phyloP scores from a whole-genome alignment of 2,329 filamentous ascomycete genomes.

The Calonectria henricotiae region DNA sequence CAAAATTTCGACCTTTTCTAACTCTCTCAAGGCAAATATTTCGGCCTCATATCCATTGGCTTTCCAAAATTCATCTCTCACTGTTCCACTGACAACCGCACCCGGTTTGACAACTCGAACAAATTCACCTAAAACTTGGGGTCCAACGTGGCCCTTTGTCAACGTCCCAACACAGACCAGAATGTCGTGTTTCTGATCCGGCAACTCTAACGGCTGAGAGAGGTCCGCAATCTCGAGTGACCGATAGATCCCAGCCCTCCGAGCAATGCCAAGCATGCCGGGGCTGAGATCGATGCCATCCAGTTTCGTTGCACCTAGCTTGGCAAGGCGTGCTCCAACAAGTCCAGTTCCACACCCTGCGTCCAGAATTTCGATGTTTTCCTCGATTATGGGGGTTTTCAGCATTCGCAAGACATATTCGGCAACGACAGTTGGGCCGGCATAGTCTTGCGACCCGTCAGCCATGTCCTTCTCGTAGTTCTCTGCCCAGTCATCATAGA shows the following conservation, averaged over 20 bases:
- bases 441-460: neutral
- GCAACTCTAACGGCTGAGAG: neutral
- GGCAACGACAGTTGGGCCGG: neutral
- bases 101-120: neutral
- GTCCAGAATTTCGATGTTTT: neutral
- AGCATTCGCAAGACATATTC: neutral
- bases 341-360: neutral
- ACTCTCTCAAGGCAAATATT: neutral
- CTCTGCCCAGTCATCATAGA: neutral
- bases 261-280: neutral
- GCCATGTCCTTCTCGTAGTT: neutral
- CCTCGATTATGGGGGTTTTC: neutral
- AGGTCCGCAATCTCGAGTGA: neutral
- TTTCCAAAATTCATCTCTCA: neutral
- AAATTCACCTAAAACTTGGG: neutral
- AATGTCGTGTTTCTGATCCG: neutral
- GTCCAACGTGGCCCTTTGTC: neutral
- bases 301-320: neutral
- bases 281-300: neutral
- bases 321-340: neutral
- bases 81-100: neutral
- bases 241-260: neutral
- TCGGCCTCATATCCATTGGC: neutral
- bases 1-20: neutral
- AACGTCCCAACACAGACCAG: neutral